These are phyloP conservation scores for Triangularia verruculosa DNA, from an alignment of 2,329 filamentous ascomycete species.

Conservation along the genomic window DNA sequence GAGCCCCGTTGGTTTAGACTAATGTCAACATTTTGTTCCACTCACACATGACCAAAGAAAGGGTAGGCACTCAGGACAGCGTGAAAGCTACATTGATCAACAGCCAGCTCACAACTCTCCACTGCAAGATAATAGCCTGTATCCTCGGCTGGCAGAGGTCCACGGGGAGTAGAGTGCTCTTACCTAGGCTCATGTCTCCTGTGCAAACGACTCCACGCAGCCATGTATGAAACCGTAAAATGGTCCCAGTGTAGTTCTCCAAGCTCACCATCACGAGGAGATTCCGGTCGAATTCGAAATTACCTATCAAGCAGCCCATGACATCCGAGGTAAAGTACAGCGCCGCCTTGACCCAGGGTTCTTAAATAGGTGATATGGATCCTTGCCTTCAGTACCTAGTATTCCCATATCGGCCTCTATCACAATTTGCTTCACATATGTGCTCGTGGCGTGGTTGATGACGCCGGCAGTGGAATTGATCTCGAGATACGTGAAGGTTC, in stretches of 20 bases:
- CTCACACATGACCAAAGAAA: no score
- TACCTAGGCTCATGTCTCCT: conserved; percentile 1
- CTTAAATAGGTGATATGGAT: no score
- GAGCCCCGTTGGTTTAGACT: no score
- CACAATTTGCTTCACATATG: neutral
- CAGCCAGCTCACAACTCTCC: neutral
- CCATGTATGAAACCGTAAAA: conserved; percentile 7
- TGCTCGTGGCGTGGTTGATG: neutral
- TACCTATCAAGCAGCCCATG: conserved; percentile 1
- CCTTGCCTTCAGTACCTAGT: no score
- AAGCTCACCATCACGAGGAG: neutral
- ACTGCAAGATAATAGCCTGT: neutral
- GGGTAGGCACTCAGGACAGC: no score
- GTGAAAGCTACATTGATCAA: neutral
- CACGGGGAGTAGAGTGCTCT: neutral
- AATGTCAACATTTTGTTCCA: no score
- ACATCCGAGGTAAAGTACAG: conserved; percentile 1
- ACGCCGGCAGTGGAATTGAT: conserved; percentile 9
- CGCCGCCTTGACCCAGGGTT: neutral
- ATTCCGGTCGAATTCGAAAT: neutral
- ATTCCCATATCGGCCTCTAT: neutral
- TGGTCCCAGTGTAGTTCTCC: neutral
- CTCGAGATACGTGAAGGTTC: neutral
- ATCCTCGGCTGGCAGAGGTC: neutral
- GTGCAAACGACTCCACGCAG: neutral